Conservation (phyloP, 2,329 filamentous ascomycete genomes). For the Mycosphaerella sp. region DNA sequence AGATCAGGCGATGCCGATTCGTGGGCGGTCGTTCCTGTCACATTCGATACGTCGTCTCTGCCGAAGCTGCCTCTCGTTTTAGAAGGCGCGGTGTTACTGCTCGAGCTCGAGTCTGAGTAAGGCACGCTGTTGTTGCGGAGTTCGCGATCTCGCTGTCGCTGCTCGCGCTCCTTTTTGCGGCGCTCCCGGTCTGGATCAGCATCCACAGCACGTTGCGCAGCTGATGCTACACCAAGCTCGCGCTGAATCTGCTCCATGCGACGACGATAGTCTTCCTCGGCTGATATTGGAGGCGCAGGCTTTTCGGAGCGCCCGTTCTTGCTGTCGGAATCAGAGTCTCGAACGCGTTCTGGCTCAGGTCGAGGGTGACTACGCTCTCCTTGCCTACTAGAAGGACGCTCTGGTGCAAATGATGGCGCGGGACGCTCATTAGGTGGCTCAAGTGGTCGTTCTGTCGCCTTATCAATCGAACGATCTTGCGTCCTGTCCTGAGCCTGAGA, state of each 20-base stretch:
- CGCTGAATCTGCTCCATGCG: constrained; percentile 43
- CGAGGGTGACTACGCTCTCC: constrained; percentile 10
- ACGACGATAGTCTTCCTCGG: constrained; percentile 47
- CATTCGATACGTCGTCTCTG: constrained; percentile 16
- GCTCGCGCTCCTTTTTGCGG: constrained; percentile 30
- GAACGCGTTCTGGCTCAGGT: constrained; percentile 5
- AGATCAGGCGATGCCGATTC: constrained; percentile 19
- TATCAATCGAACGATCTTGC: background rate
- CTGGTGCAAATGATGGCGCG: constrained; percentile 3
- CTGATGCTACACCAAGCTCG: constrained; percentile 36
- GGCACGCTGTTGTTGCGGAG: constrained; percentile 14
- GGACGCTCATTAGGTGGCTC: background rate
- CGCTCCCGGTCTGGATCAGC: constrained; percentile 31
- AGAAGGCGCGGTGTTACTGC: constrained; percentile 2
- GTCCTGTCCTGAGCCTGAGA: background rate
- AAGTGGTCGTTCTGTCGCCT: background rate
- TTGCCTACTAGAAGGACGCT: constrained; percentile 11
- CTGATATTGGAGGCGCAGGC: constrained; percentile 35
- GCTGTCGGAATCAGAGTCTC: constrained; percentile 10
- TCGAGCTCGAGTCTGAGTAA: constrained; percentile 17
- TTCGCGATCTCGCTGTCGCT: constrained; percentile 27
- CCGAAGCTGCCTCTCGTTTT: constrained; percentile 21
- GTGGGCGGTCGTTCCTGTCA: background rate
- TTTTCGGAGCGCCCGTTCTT: constrained; percentile 17
- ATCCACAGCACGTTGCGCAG: constrained; percentile 21